Evolutionary conservation across 495 filamentous ascomycete species (phyloP).

Genomic region (Penicillium verhagenii): DNA sequence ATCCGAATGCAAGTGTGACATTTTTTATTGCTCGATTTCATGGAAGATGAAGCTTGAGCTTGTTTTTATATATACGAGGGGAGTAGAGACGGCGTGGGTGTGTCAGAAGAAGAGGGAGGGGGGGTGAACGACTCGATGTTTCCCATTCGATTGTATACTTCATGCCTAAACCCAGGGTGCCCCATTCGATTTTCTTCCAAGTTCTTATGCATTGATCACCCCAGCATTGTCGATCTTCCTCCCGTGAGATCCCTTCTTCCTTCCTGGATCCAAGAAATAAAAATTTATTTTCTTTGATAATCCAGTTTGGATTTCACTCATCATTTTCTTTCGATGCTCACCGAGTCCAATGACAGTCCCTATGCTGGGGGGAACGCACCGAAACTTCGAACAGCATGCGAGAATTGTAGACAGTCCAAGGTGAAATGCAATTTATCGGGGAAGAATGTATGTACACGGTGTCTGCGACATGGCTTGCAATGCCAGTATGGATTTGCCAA

Average conservation of each 20-base stretch:
- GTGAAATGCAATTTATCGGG: slow-evolving; percentile 47
- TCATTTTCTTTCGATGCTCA: slow-evolving; percentile 27
- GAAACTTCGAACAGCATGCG: slow-evolving; percentile 47
- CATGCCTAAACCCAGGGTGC: background rate
- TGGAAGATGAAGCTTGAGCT: slow-evolving; percentile 18
- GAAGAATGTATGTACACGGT: slow-evolving; percentile 42
- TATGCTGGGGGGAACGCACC: slow-evolving; percentile 29
- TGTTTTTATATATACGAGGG: slow-evolving; percentile 20
- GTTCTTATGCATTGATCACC: slow-evolving; percentile 7
- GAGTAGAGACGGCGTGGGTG: background rate
- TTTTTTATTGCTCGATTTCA: slow-evolving; percentile 10
- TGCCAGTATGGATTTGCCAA: slow-evolving; percentile 48
- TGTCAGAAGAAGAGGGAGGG: slow-evolving; percentile 5
- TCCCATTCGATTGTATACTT: slow-evolving; percentile 7
- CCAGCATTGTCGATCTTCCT: slow-evolving; percentile 5
- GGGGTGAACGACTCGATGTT: slow-evolving; percentile 1
- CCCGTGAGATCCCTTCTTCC: slow-evolving; percentile 3
- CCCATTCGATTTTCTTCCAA: background rate
- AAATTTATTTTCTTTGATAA: background rate
- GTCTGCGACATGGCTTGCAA: slow-evolving; percentile 44
- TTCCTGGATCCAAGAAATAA: background rate
- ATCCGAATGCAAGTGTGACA: slow-evolving; percentile 38
- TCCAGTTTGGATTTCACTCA: background rate
- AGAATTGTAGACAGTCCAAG: slow-evolving; percentile 49
- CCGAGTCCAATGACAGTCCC: slow-evolving; percentile 27